phyloP scores from a whole-genome alignment of 1,284 basidiomycete species.

The Ustilago esculenta region DNA sequence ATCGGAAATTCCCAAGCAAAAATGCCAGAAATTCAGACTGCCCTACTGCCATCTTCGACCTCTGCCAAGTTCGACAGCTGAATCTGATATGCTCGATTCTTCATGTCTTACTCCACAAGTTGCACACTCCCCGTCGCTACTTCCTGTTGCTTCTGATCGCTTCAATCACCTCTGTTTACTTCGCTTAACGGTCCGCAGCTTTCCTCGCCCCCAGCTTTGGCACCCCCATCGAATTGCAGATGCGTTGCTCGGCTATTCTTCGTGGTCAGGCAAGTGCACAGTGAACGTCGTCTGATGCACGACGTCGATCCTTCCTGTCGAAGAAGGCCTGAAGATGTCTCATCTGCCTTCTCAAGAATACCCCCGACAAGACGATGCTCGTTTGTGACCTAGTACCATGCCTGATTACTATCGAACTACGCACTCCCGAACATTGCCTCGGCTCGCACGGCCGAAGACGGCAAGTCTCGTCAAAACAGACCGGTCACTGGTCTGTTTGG shows the following conservation, averaged over 20 bases:
- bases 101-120: constrained; percentile 6
- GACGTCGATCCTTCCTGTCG: constrained; percentile 30
- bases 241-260: not conserved
- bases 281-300: constrained; percentile 10
- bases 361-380: not conserved
- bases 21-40: constrained; percentile 9
- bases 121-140: not conserved
- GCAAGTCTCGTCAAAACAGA: constrained; percentile 11
- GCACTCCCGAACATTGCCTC: not conserved
- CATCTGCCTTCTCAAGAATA: constrained; percentile 15
- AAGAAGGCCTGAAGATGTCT: constrained; percentile 17
- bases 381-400: not conserved
- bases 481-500: too few species aligned
- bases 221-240: too few species aligned
- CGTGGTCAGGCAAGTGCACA: too few species aligned
- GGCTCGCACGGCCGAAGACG: constrained; percentile 3
- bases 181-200: not conserved
- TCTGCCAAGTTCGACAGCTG: constrained; percentile 37
- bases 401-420: not conserved
- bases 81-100: constrained; percentile 33
- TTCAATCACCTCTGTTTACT: constrained; percentile 6
- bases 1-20: not conserved
- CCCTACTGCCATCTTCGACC: not conserved
- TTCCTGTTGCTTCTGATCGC: not conserved
- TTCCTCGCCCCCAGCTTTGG: too few species aligned